Conservation (phyloP, 495 filamentous ascomycete genomes). For the Articulospora tetracladia region DNA sequence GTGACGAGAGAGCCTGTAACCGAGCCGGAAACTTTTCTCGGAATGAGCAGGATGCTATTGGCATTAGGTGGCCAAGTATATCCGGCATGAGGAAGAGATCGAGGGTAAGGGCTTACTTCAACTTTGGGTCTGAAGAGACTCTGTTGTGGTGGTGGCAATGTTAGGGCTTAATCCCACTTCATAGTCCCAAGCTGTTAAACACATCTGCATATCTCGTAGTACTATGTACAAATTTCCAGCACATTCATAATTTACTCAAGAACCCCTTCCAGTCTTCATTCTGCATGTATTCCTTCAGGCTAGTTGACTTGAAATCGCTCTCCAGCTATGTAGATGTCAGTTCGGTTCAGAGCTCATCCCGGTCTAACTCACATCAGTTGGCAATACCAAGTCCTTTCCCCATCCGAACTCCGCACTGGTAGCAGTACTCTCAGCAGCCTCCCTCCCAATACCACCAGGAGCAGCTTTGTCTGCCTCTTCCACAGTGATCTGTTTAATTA, state of each 20-base stretch:
- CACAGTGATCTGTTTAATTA: neutral
- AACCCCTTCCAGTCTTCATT: conserved; percentile 13
- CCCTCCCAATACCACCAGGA: conserved; percentile 18
- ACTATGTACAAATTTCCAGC: too few species aligned
- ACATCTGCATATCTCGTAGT: too few species aligned
- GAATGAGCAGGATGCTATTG: too few species aligned
- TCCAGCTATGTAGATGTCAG: conserved; percentile 11
- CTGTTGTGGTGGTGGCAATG: too few species aligned
- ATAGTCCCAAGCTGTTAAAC: too few species aligned
- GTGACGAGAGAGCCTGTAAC: too few species aligned
- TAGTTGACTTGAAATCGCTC: conserved; percentile 8
- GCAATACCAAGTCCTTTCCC: conserved; percentile 18
- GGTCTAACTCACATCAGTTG: conserved; percentile 16
- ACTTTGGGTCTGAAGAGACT: too few species aligned
- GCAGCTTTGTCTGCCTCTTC: conserved; percentile 11
- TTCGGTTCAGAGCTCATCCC: neutral
- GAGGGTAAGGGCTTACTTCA: too few species aligned
- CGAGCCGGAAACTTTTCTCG: too few species aligned
- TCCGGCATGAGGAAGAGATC: too few species aligned
- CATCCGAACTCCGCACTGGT: conserved; percentile 24
- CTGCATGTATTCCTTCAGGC: conserved; percentile 16
- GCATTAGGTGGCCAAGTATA: too few species aligned
- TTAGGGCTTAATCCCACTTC: too few species aligned
- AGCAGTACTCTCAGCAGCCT: conserved; percentile 13
- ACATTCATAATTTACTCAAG: conserved; percentile 5